Conservation (phyloP, 139 green algal genomes). For the Limnomonas spitsbergensis region DNA sequence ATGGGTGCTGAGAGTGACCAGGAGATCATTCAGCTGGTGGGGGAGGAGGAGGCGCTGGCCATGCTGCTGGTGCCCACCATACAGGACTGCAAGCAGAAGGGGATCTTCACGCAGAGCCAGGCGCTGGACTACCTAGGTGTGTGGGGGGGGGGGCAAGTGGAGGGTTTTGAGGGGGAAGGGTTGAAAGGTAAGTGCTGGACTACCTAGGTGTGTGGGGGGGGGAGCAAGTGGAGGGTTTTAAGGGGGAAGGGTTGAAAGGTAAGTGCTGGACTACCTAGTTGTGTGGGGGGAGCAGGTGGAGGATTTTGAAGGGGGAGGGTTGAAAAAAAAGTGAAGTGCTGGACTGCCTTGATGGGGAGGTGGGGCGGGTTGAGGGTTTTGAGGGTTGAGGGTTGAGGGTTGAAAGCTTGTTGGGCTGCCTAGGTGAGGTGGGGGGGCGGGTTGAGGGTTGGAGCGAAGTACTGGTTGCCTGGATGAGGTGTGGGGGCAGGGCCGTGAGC, state of each 20-base stretch:
- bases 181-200: constrained; percentile 85
- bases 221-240: neutral
- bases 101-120: constrained; percentile 83
- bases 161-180: neutral
- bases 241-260: constrained; percentile 38
- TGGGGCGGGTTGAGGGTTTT: no score
- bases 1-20: constrained; percentile 95
- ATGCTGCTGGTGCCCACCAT: constrained; percentile 45
- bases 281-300: neutral
- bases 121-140: constrained; percentile 90
- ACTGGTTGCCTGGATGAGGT: no score
- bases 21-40: constrained; percentile 55
- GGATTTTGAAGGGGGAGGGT: neutral
- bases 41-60: constrained; percentile 47
- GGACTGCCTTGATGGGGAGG: constrained; percentile 69
- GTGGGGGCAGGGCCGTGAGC: no score
- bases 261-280: constrained; percentile 93
- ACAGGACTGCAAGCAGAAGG: constrained; percentile 74
- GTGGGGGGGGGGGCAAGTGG: neutral
- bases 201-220: constrained; percentile 64
- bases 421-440: no score
- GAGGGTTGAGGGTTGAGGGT: no score
- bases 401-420: no score
- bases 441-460: no score
- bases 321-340: constrained; percentile 75